Evolutionary conservation across 1,284 basidiomycete species (phyloP).

Genomic region (Boletus austroedulis): DNA sequence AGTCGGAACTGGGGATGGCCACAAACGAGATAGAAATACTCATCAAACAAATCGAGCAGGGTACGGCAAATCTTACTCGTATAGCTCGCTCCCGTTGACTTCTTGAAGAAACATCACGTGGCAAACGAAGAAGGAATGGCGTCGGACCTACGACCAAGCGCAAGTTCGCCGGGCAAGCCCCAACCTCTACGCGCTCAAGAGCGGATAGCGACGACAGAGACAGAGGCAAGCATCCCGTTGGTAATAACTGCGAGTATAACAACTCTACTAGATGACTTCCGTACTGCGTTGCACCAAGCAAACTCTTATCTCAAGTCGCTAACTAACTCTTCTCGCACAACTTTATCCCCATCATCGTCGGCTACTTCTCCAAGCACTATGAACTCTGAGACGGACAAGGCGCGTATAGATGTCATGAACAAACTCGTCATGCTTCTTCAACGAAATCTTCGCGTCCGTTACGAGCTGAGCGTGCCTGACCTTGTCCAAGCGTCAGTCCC

Average conservation of each 20-base stretch:
- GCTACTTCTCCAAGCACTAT: conserved; percentile 34
- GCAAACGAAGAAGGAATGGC: conserved; percentile 39
- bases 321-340: conserved; percentile 44
- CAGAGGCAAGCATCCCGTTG: conserved; percentile 24
- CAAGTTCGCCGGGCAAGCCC: conserved; percentile 40
- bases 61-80: conserved; percentile 39
- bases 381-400: conserved; percentile 50
- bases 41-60: conserved; percentile 56
- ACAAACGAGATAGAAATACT: conserved; percentile 69
- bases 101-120: conserved; percentile 41
- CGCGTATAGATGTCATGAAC: conserved; percentile 61
- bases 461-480: conserved; percentile 70
- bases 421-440: conserved; percentile 71
- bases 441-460: conserved; percentile 71
- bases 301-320: conserved; percentile 54
- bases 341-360: conserved; percentile 45
- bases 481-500: conserved; percentile 66
- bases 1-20: conserved; percentile 74
- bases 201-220: conserved; percentile 41
- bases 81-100: not conserved
- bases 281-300: conserved; percentile 63
- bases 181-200: conserved; percentile 26
- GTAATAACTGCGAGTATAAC: not conserved
- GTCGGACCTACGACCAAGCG: conserved; percentile 35
- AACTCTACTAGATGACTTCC: conserved; percentile 58